Base-by-base conservation (phyloP, 2,329 filamentous ascomycete species). In the Cadophora gregata region DNA sequence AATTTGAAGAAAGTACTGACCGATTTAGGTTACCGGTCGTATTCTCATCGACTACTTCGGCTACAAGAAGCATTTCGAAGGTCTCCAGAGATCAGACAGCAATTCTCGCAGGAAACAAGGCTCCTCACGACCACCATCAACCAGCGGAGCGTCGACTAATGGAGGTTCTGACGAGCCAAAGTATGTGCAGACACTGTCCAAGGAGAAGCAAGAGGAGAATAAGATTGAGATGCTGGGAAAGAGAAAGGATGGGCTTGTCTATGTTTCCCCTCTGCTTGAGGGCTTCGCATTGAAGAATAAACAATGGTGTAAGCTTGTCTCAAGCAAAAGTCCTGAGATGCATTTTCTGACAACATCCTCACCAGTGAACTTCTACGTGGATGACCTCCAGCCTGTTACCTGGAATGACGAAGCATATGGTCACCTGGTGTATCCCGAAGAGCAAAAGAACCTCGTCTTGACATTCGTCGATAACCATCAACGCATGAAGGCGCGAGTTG, bases 201-300 rank as follows among this genome's bases (percentile, higher is more conserved):
- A 66, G n/a, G 73, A 77, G 25, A 74, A 78, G 12, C 78, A 81
- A 66, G 65, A 72, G 33, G 75, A 73, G 64, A 83, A 83, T 72
- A 80, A 77, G 67, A 67, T 75, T 1, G 73, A 76, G 25, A 81
- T 84, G 77, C 72, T 83, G 1, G 71, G 70, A 9, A 70, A 70
- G 14, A 73, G 74, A 25, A 75, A 78, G 27, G 74, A 80, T 0
- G 76, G 81, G 16, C 74, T 84, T 5, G 77, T 78, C 59, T 83
- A 78, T 62, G 77, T 83, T 66, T 78, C 77, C 0, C 81, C 79
- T 21, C 38, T 67, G 5, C 65, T 81, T 47, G 73, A 83, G 42
- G 83, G 82, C 0, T 85, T 80, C 63, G 79, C 82, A 0, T 73
- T 83, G 60, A 82, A 82, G 73, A 82, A 81, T 66, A 82, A 82